Evolutionary conservation across 306 rosid genomes (phyloP).

Genomic region (Albizia julibrissin): DNA sequence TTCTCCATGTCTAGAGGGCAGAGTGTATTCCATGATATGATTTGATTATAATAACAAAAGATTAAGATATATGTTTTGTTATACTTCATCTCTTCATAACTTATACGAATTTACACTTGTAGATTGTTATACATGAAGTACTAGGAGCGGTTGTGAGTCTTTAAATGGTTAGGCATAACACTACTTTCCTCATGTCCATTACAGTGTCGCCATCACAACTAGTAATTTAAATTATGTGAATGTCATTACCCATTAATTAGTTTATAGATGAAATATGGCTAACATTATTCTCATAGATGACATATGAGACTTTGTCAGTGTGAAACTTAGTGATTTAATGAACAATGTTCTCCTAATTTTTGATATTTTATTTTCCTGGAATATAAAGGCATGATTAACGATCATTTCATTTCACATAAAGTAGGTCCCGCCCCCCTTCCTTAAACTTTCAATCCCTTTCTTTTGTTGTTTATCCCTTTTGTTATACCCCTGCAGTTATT

Average conservation of each 20-base stretch:
- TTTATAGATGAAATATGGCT: not conserved
- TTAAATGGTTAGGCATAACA: not conserved
- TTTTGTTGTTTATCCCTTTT: not conserved
- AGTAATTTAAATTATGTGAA: constrained; percentile 16
- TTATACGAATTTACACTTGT: not conserved
- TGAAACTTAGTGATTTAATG: constrained; percentile 5
- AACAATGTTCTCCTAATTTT: not conserved
- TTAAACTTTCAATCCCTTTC: not conserved
- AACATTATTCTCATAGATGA: constrained; percentile 4
- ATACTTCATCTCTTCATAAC: not conserved
- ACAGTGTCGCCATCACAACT: not conserved
- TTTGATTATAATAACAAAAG: no score
- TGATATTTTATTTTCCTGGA: not conserved
- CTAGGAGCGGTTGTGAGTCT: not conserved
- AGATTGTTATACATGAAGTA: no score
- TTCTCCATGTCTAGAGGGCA: no score
- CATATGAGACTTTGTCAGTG: not conserved
- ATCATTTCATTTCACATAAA: not conserved
- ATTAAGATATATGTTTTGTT: no score
- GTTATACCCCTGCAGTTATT: not conserved
- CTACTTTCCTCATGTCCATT: not conserved
- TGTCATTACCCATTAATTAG: not conserved
- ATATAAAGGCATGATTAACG: not conserved
- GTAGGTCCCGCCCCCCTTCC: no score
- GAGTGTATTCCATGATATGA: no score